Percentiles rank a stretch among this genome's conserved stretches.
These are phyloP conservation scores for Cadophora sp. DNA, from an alignment of 2,329 filamentous ascomycete species.

Conservation along the genomic window DNA sequence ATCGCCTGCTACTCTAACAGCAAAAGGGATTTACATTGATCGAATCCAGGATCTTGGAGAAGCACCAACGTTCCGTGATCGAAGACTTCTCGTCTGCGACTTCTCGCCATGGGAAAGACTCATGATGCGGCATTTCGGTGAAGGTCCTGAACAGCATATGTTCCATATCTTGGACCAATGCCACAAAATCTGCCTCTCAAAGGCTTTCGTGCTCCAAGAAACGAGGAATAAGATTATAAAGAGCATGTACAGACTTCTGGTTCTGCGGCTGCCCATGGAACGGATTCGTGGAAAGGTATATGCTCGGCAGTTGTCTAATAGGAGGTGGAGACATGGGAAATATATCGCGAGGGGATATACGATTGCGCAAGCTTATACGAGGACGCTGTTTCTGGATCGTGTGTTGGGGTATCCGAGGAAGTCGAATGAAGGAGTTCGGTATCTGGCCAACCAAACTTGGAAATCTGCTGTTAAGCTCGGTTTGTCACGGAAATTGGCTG, in stretches of 20 bases:
- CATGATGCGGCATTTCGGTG: constrained; percentile 11
- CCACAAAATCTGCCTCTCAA: constrained; percentile 13
- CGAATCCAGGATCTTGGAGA: constrained; percentile 2
- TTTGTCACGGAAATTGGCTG: constrained; percentile 5
- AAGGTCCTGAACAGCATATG: constrained; percentile 4
- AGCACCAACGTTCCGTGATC: constrained; percentile 8
- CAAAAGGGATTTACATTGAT: constrained; percentile 4
- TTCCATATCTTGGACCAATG: constrained; percentile 18
- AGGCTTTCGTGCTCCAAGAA: constrained; percentile 9
- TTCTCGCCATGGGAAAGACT: constrained; percentile 13
- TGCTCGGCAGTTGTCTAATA: neutral
- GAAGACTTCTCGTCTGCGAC: constrained; percentile 12
- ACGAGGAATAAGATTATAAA: constrained; percentile 7
- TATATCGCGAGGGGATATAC: constrained; percentile 10
- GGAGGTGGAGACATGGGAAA: constrained; percentile 10
- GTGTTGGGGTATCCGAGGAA: constrained; percentile 7
- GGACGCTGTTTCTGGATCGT: constrained; percentile 2
- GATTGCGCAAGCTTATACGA: constrained; percentile 11
- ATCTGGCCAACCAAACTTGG: constrained; percentile 12
- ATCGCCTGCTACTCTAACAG: constrained; percentile 2
- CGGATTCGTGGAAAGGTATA: neutral
- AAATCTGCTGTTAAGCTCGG: constrained; percentile 6
- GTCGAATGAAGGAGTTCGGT: constrained; percentile 8
- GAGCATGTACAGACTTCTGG: constrained; percentile 11
- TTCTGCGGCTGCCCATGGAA: neutral